Evolutionary conservation across 73 alveolate genomes (phyloP).

Genomic region (Symbiodinium pilosum): DNA sequence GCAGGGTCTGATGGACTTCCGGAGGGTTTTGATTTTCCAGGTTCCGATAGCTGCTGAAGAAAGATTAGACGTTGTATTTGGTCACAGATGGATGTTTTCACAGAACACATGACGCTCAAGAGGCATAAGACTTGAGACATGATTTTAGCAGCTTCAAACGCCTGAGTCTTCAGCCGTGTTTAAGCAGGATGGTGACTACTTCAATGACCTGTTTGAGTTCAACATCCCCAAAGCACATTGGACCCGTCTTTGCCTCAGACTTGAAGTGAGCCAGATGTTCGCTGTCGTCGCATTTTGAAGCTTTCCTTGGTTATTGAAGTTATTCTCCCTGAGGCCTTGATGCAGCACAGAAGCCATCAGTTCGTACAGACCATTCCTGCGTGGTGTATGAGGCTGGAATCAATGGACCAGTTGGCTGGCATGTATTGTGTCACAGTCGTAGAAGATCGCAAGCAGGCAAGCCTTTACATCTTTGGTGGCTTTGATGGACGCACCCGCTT

Average conservation of each 20-base stretch:
- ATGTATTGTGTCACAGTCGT: not conserved
- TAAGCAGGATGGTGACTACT: slow-evolving; percentile 98
- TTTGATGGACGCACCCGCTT: slow-evolving; percentile 97
- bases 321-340: slow-evolving; percentile 25
- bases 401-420: not conserved
- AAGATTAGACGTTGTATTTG: no score
- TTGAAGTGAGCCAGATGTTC: no score
- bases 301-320: not conserved
- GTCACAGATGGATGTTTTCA: no score
- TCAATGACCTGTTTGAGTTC: slow-evolving; percentile 97
- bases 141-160: no score
- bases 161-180: no score
- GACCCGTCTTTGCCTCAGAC: slow-evolving; percentile 41
- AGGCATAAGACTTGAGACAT: no score
- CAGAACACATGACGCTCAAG: no score
- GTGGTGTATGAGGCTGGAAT: slow-evolving; percentile 95
- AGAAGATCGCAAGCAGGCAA: not conserved
- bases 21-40: no score
- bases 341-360: slow-evolving; percentile 33
- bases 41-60: no score
- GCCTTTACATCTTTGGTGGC: slow-evolving; percentile 97
- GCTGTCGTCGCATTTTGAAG: no score
- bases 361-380: slow-evolving; percentile 98
- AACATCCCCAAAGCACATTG: slow-evolving; percentile 90
- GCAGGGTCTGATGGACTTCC: no score